Conservation (phyloP, 768 basidiomycete genomes). For the Hortiboletus campestris region DNA sequence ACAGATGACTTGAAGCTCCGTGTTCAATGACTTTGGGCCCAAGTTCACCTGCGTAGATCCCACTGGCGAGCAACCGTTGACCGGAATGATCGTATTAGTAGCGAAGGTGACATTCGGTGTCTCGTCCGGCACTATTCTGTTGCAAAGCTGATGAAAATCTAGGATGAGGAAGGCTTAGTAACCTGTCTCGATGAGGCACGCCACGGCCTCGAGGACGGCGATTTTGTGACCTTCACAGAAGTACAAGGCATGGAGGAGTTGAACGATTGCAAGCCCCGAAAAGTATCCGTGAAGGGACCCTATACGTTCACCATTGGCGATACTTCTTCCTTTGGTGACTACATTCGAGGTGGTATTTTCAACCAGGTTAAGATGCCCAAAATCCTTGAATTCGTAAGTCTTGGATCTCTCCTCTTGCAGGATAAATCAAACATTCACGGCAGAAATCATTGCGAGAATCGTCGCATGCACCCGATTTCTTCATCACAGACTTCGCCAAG, state of each 20-base stretch:
- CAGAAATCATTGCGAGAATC: slow-evolving; percentile 95
- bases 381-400: slow-evolving; percentile 85
- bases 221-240: slow-evolving; percentile 95
- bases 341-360: slow-evolving; percentile 89
- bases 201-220: slow-evolving; percentile 98
- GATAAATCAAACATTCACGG: neutral
- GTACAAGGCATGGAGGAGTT: slow-evolving; percentile 92
- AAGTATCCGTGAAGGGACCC: slow-evolving; percentile 91
- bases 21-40: slow-evolving; percentile 95
- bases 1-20: slow-evolving; percentile 52
- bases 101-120: slow-evolving; percentile 55
- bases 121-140: neutral
- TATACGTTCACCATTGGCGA: slow-evolving; percentile 98
- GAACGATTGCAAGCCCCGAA: slow-evolving; percentile 89
- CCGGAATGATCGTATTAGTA: slow-evolving; percentile 96
- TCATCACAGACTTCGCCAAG: slow-evolving; percentile 97
- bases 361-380: slow-evolving; percentile 99
- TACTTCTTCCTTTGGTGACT: slow-evolving; percentile 72
- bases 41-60: slow-evolving; percentile 96
- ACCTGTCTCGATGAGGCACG: slow-evolving; percentile 96
- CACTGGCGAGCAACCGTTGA: slow-evolving; percentile 93
- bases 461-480: slow-evolving; percentile 74
- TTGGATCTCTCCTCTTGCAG: neutral
- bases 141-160: neutral
- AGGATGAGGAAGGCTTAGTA: slow-evolving; percentile 90